A percentile compares a stretch with the other conserved stretches of the same genome.
Conservation (phyloP, 192 early-diverging fungal genomes). For the Podochytrium sp. region DNA sequence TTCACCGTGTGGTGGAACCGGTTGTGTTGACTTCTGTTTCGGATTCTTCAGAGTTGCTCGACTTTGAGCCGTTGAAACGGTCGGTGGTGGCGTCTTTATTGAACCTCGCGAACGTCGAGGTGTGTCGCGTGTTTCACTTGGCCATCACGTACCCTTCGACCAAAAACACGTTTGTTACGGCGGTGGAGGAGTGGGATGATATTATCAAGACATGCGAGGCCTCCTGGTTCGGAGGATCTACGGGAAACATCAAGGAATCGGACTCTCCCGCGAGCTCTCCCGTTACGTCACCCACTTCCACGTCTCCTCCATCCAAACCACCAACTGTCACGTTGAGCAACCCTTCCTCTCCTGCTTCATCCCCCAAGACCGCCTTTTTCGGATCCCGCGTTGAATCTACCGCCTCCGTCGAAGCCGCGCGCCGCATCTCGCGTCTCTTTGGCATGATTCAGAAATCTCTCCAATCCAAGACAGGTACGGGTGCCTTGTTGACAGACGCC, state of each 20-base stretch:
- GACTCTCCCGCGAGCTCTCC: background rate
- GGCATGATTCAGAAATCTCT: background rate
- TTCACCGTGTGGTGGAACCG: background rate
- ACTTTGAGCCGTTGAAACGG: background rate
- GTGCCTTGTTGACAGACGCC: background rate
- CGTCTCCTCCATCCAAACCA: background rate
- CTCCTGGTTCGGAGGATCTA: background rate
- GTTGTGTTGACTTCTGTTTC: background rate
- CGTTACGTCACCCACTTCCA: background rate
- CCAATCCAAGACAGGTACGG: background rate
- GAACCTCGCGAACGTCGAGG: background rate
- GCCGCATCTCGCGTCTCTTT: background rate
- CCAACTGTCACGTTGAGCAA: background rate
- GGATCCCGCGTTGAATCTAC: background rate
- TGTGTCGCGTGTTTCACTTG: background rate
- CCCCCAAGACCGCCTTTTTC: background rate
- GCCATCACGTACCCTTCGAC: background rate
- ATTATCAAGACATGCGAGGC: background rate
- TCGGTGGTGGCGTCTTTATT: background rate
- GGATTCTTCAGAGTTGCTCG: background rate
- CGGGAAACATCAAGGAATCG: background rate
- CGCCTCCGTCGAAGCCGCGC: background rate
- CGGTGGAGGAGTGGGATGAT: background rate
- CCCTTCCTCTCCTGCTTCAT: background rate
- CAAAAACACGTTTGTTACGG: background rate